Evolutionary conservation across 306 rosid species (phyloP).

Genomic region (Citrullus colocynthis): DNA sequence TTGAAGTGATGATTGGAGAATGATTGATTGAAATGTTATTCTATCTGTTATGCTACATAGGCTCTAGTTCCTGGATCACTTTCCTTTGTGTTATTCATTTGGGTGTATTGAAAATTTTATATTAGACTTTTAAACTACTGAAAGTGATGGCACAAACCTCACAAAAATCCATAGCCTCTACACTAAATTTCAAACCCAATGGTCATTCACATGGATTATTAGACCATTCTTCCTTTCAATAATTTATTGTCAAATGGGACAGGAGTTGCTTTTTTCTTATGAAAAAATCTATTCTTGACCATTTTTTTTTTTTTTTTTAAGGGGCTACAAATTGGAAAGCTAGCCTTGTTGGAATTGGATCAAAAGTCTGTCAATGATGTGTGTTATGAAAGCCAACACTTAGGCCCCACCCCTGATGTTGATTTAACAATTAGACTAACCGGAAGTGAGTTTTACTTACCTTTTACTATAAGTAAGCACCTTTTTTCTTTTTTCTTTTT

Average conservation of each 20-base stretch:
- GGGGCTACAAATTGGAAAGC: not conserved
- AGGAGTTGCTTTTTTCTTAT: not conserved
- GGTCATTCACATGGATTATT: not conserved
- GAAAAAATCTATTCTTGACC: not conserved
- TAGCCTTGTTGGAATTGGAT: not conserved
- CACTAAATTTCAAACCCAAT: not conserved
- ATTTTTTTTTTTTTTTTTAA: not conserved
- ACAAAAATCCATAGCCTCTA: not conserved
- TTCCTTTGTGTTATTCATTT: not conserved
- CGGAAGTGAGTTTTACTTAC: not conserved
- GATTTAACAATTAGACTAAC: not conserved
- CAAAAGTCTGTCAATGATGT: not conserved
- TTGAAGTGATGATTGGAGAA: not conserved
- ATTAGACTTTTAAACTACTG: not conserved
- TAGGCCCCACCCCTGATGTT: not conserved
- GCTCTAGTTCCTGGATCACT: not conserved
- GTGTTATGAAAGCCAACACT: not conserved
- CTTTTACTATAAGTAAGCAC: not conserved
- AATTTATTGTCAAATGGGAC: not conserved
- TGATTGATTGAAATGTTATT: not conserved
- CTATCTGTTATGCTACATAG: not conserved
- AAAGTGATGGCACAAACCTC: not conserved
- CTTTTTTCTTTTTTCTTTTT: not conserved
- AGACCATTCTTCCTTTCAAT: not conserved
- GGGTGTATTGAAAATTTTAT: not conserved